Evolutionary conservation across 768 basidiomycete genomes (phyloP).

Genomic region (Lactifluus echinatus): DNA sequence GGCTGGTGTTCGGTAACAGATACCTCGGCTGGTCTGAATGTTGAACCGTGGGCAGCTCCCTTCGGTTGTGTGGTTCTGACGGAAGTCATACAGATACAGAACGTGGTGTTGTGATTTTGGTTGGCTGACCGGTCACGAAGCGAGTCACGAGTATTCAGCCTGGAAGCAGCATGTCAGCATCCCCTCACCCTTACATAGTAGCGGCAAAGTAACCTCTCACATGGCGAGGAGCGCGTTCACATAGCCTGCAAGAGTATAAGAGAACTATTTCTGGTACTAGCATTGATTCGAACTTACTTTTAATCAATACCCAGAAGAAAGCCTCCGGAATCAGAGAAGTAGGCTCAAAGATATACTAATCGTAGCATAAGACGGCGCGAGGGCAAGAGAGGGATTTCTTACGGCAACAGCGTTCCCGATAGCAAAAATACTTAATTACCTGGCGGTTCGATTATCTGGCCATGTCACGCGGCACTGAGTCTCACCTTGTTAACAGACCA

Average conservation of each 20-base stretch:
- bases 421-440: slow-evolving; percentile 17
- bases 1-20: neutral
- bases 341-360: slow-evolving; percentile 30
- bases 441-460: neutral
- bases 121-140: neutral
- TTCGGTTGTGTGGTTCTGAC: neutral
- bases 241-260: slow-evolving; percentile 32
- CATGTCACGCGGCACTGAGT: neutral
- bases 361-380: neutral
- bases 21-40: neutral
- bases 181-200: neutral
- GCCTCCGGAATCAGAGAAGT: slow-evolving; percentile 40
- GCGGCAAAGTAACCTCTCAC: slow-evolving; percentile 26
- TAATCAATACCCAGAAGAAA: slow-evolving; percentile 44
- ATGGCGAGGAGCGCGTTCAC: slow-evolving; percentile 45
- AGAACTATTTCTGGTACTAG: neutral
- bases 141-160: slow-evolving; percentile 6
- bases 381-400: neutral
- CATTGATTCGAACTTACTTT: slow-evolving; percentile 35
- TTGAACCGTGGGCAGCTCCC: neutral
- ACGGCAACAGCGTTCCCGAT: slow-evolving; percentile 17
- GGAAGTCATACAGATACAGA: neutral
- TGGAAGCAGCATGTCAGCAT: neutral
- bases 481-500: slow-evolving; percentile 24
- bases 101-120: neutral